phyloP scores from a whole-genome alignment of 2,329 filamentous ascomycete genomes.

The Nigrospora sphaerica region DNA sequence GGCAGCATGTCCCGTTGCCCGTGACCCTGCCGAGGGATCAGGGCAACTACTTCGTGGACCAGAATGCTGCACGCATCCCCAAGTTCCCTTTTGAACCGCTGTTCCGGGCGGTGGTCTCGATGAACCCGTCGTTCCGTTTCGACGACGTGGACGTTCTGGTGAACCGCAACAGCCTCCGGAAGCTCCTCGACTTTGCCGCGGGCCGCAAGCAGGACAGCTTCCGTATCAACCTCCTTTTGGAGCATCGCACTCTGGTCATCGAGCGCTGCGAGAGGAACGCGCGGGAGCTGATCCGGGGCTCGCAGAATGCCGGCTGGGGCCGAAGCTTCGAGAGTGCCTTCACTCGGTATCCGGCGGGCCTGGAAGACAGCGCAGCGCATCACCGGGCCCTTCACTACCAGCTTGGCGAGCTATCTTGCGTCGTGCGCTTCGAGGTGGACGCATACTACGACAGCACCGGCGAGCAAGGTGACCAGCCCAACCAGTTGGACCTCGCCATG shows the following conservation, averaged over 20 bases:
- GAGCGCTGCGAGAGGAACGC: background rate
- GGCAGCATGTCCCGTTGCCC: no score
- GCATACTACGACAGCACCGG: background rate
- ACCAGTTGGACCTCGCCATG: no score
- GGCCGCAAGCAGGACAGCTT: background rate
- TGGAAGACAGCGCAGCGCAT: background rate
- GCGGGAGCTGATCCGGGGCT: background rate
- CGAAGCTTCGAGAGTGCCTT: background rate
- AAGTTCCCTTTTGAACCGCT: constrained; percentile 13
- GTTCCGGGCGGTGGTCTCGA: background rate
- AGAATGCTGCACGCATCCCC: constrained; percentile 6
- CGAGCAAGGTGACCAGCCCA: no score
- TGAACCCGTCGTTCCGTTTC: background rate
- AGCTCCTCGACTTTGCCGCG: background rate
- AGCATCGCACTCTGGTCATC: background rate
- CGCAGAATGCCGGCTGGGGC: background rate
- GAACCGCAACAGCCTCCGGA: background rate
- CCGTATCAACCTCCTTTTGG: background rate
- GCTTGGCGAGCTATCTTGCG: background rate
- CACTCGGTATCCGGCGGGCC: background rate
- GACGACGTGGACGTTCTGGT: background rate
- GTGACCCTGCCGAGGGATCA: background rate
- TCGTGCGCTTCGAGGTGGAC: background rate
- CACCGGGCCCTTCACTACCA: background rate
- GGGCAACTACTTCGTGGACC: constrained; percentile 7